Evolutionary conservation across 352 stramenopile genomes (phyloP).

Genomic region (Phytopythium sindhum): DNA sequence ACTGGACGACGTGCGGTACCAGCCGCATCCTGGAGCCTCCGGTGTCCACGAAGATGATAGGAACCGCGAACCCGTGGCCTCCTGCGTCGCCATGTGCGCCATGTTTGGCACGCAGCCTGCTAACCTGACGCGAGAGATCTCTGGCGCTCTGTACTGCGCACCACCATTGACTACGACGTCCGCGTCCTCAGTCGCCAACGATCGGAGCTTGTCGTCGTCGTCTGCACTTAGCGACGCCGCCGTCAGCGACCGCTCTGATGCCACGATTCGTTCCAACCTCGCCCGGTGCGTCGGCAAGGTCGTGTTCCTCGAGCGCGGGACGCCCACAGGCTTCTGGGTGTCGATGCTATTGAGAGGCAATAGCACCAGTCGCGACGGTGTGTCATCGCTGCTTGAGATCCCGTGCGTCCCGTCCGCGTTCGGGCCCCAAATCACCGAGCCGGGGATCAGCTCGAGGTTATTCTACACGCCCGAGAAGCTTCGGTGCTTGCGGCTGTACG

Average conservation of each 20-base stretch:
- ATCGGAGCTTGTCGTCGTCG: conserved; percentile 6
- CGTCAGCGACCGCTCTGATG: conserved; percentile 44
- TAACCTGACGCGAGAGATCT: conserved; percentile 35
- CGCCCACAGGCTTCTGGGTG: conserved; percentile 53
- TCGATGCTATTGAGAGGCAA: conserved; percentile 21
- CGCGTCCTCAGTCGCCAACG: neutral
- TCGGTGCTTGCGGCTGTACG: conserved; percentile 50
- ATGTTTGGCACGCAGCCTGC: conserved; percentile 45
- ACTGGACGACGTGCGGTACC: conserved; percentile 31
- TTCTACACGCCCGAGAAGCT: conserved; percentile 75
- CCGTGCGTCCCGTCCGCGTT: conserved; percentile 56
- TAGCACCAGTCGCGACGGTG: neutral
- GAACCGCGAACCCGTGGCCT: conserved; percentile 20
- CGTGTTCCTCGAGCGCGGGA: conserved; percentile 54
- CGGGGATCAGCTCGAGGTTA: conserved; percentile 33
- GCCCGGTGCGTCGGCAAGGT: conserved; percentile 43
- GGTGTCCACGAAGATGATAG: conserved; percentile 11
- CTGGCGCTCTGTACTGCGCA: conserved; percentile 28
- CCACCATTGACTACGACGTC: neutral
- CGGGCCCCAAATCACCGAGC: conserved; percentile 33
- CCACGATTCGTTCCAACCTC: conserved; percentile 41
- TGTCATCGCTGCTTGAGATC: conserved; percentile 43
- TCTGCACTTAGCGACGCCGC: conserved; percentile 26
- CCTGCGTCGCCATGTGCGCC: conserved; percentile 38
- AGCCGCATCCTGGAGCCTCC: conserved; percentile 4